Evolutionary conservation across 768 basidiomycete genomes (phyloP), one percentile per base, ranked within the genome.

Genomic region (Floccularia luteovirens): DNA sequence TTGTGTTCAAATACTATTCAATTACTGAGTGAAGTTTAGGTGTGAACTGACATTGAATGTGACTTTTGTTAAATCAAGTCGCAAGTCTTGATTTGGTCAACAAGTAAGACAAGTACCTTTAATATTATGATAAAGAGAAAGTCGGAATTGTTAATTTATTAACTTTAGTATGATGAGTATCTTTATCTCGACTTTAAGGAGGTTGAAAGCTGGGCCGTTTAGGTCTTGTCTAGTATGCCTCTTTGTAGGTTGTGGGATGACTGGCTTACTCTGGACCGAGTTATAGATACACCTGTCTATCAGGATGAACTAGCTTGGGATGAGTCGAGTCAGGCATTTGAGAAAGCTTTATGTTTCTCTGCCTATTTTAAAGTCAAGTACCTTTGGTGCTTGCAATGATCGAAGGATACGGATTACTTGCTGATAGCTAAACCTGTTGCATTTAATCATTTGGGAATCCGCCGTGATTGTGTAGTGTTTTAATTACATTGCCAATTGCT

Each of bases 401-500:
- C 38, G 57, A 57, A 50, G 58, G 48, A 49, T 59, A 58, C 58
- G 59, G 60, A 60, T 59, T 62, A 51, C 56, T 63, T 63, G 62
- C 62, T 54, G 57, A 60, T 63, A 54, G 62, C 60, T 57, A 63
- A 57, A 52, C 58, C 55, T 56, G 57, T 51, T 52, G 55, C 60
- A 60, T 43, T 51, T 59, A 58, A 53, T 52, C 50, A 61, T 43
- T 59, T 54, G 59, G 45, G 58, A 56, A 61, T 62, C 55, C 58
- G 54, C 54, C 51, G 48, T 42, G 49, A 55, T 52, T 59, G 58
- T 55, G 57, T 48, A 45, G 31, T 38, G 39, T 43, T 34, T 33
- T 52, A 31, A 36, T 23, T 36, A 38, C 44, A 38, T 38, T 45
- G 50, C 56, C 52, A 53, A 55, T 57, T 57, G 53, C 47, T 57